Base-by-base conservation (phyloP, 2,329 filamentous ascomycete genomes). In the Apiospora koreana region DNA sequence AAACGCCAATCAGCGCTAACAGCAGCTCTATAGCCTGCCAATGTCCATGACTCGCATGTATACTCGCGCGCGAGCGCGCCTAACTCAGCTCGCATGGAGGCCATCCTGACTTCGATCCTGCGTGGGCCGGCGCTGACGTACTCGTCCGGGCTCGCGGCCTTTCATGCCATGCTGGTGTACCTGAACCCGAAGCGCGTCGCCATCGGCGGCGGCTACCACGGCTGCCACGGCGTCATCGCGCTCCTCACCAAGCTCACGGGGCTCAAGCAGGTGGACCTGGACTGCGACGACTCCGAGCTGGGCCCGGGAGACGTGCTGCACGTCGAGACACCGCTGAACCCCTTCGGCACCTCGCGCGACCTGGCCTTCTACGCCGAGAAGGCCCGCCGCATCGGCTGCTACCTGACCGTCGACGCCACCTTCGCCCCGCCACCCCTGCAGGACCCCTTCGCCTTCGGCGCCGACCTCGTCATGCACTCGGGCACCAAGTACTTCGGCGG, bases 401-500 rank as follows among this genome's bases (percentile, higher is more conserved):
- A 89, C 70, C 85, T 98, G 65, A 92, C 92, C 16, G 92, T 98
- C 1, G 96, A 99, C 81, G 91, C 93, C 2, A 99, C 96, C 0
- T 98, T 99, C 81, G 96, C 91, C 3, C 96, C 96, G 50, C 96
- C 96, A 42, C 93, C 94, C 38, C 84, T 99, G 71, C 92, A 94
- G 79, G 93, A 98, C 76, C 95, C 96, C 0, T 96, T 98, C 76
- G 78, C 80, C 38, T 92, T 88, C 79, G 95, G 94, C 65, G 94
- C 92, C 38, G 95, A 98, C 81, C 82, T 95, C 0, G 89, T 97
- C 43, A 93, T 98, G 93, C 96, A 99, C 82, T 92, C 89, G 68
- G 96, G 94, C 3, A 97, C 95, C 23, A 99, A 98, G 86, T 99
- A 98, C 82, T 89, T 99, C 74, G 96, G 96, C 25, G 96, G 96